These are phyloP conservation scores for Alisma plantagoaquatica DNA, from an alignment of 106 monocot genomes.

Conservation along the genomic window DNA sequence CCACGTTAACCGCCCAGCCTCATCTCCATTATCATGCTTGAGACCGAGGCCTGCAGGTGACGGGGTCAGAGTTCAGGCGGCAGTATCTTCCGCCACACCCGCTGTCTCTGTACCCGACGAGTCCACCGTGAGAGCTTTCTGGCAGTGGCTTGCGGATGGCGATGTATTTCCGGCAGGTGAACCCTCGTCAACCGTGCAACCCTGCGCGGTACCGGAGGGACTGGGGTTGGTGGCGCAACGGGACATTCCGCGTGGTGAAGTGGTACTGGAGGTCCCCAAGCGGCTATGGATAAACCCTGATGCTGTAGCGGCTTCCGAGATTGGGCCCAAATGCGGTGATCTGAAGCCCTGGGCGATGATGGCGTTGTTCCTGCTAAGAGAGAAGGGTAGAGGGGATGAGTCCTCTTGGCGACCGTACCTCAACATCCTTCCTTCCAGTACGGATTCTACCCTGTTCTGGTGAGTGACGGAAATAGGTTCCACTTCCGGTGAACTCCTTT, in stretches of 20 bases:
- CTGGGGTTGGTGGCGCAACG: conserved; percentile 61
- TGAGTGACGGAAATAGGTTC: conserved; percentile 10
- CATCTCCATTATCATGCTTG: too few relatives aligned
- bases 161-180: conserved; percentile 11
- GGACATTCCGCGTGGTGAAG: conserved; percentile 47
- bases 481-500: neutral
- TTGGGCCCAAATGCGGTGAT: conserved; percentile 33
- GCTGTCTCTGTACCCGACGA: neutral
- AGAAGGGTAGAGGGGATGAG: conserved; percentile 33
- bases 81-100: neutral
- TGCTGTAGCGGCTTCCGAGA: conserved; percentile 42
- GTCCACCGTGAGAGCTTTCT: conserved; percentile 33
- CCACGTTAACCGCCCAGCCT: too few relatives aligned
- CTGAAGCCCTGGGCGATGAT: conserved; percentile 59
- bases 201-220: conserved; percentile 46
- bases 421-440: conserved; percentile 44
- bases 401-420: conserved; percentile 73
- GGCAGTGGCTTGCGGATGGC: conserved; percentile 33
- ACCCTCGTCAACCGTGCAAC: conserved; percentile 12
- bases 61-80: too few relatives aligned
- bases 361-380: conserved; percentile 56
- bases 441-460: conserved; percentile 87
- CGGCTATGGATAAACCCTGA: conserved; percentile 65
- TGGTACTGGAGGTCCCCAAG: conserved; percentile 68
- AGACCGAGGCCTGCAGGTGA: too few relatives aligned